Evolutionary conservation across 768 basidiomycete species (phyloP).

Genomic region (Lepiota subincarnata): DNA sequence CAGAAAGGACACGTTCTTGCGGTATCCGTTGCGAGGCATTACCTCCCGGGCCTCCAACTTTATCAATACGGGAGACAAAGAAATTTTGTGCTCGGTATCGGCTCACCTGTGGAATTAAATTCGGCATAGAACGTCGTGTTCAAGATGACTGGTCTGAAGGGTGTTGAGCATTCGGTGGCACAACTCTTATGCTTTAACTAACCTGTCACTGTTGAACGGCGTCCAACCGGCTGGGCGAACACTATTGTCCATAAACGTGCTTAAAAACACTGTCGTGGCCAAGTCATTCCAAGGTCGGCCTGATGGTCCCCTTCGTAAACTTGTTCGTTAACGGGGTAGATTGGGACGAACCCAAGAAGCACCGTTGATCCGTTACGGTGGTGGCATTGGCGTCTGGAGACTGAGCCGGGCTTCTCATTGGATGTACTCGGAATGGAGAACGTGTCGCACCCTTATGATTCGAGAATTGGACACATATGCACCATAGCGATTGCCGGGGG

Average conservation of each 20-base stretch:
- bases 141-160: slow-evolving; percentile 38
- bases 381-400: slow-evolving; percentile 57
- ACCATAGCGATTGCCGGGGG: slow-evolving; percentile 48
- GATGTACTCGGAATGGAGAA: neutral
- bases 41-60: slow-evolving; percentile 51
- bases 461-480: slow-evolving; percentile 52
- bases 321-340: neutral
- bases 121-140: slow-evolving; percentile 59
- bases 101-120: slow-evolving; percentile 45
- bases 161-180: neutral
- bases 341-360: slow-evolving; percentile 43
- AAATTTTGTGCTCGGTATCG: too few species aligned
- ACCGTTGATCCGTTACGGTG: slow-evolving; percentile 36
- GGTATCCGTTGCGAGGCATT: slow-evolving; percentile 38
- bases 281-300: slow-evolving; percentile 62
- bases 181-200: slow-evolving; percentile 1
- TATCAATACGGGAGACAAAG: neutral
- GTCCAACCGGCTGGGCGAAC: slow-evolving; percentile 49
- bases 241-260: slow-evolving; percentile 56
- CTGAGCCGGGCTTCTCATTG: slow-evolving; percentile 23
- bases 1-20: slow-evolving; percentile 43
- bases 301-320: slow-evolving; percentile 2
- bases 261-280: slow-evolving; percentile 49
- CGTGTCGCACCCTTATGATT: slow-evolving; percentile 46
- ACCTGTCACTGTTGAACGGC: slow-evolving; percentile 42